These are phyloP conservation scores for Gossypium stocksii DNA, from an alignment of 345 rosid genomes.

Conservation along the genomic window DNA sequence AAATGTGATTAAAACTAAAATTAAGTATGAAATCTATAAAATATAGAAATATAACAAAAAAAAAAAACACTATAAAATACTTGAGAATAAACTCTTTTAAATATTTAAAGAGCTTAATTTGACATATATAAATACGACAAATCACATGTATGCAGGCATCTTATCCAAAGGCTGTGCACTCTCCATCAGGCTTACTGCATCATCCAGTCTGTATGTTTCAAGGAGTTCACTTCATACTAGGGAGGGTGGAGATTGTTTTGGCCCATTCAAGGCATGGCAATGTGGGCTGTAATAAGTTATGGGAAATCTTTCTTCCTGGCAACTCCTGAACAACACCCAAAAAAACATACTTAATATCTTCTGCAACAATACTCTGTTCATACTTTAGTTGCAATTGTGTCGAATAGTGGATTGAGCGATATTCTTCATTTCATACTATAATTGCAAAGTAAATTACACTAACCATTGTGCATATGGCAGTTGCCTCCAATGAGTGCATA, in stretches of 20 bases:
- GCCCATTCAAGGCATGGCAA: constrained; percentile 69
- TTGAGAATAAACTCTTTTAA: no score
- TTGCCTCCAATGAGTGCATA: constrained; percentile 89
- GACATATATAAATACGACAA: no score
- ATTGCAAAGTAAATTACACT: constrained; percentile 18
- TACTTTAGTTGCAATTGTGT: neutral
- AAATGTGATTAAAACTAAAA: no score
- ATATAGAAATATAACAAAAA: no score
- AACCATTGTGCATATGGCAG: constrained; percentile 93
- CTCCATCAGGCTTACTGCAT: neutral
- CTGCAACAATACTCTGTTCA: no score
- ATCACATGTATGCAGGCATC: no score
- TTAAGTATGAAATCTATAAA: no score
- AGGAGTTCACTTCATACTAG: constrained; percentile 19
- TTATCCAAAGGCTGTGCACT: no score
- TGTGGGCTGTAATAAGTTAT: constrained; percentile 85
- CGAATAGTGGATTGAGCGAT: neutral
- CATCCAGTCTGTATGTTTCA: constrained; percentile 15
- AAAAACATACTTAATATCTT: neutral
- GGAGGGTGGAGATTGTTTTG: constrained; percentile 37
- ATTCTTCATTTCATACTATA: neutral
- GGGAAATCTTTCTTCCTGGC: constrained; percentile 78
- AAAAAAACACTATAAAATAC: no score
- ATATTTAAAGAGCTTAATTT: no score
- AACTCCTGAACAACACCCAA: constrained; percentile 46